Evolutionary conservation across 305 asterid species (phyloP).

Genomic region (Ilex paraguariensis): DNA sequence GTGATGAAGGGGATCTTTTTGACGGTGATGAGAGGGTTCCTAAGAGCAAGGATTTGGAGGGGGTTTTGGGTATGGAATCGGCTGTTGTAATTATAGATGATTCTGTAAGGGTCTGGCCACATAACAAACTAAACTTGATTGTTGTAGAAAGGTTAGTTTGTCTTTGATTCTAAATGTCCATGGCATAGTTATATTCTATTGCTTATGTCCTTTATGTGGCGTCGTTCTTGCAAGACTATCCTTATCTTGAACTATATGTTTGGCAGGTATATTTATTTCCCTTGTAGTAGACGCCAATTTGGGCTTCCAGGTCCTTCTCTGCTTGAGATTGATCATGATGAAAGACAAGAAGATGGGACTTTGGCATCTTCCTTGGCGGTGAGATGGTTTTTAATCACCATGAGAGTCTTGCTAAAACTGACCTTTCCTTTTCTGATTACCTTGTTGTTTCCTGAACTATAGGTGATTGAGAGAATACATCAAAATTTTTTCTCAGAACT

Average conservation of each 20-base stretch:
- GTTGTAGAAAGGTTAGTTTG: slow-evolving; percentile 77
- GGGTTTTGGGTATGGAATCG: slow-evolving; percentile 95
- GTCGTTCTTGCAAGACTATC: neutral
- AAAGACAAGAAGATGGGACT: slow-evolving; percentile 95
- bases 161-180: slow-evolving; percentile 1
- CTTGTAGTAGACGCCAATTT: slow-evolving; percentile 93
- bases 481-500: slow-evolving; percentile 52
- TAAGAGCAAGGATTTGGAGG: slow-evolving; percentile 87
- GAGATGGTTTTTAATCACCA: slow-evolving; percentile 27
- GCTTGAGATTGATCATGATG: slow-evolving; percentile 95
- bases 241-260: neutral
- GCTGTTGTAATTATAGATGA: slow-evolving; percentile 88
- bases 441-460: slow-evolving; percentile 28
- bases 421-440: slow-evolving; percentile 16
- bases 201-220: neutral
- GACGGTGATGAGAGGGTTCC: slow-evolving; percentile 88
- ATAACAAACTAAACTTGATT: slow-evolving; percentile 74
- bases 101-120: slow-evolving; percentile 96
- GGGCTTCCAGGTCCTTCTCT: slow-evolving; percentile 95
- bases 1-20: slow-evolving; percentile 78
- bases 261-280: slow-evolving; percentile 85
- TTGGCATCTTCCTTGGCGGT: slow-evolving; percentile 86
- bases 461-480: slow-evolving; percentile 92
- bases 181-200: no score
- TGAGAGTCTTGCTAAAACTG: slow-evolving; percentile 1